Evolutionary conservation across 176 grass and related monocot genomes (phyloP), one percentile per base, ranked within the genome.

Genomic region (Bonia amplexicaulis): DNA sequence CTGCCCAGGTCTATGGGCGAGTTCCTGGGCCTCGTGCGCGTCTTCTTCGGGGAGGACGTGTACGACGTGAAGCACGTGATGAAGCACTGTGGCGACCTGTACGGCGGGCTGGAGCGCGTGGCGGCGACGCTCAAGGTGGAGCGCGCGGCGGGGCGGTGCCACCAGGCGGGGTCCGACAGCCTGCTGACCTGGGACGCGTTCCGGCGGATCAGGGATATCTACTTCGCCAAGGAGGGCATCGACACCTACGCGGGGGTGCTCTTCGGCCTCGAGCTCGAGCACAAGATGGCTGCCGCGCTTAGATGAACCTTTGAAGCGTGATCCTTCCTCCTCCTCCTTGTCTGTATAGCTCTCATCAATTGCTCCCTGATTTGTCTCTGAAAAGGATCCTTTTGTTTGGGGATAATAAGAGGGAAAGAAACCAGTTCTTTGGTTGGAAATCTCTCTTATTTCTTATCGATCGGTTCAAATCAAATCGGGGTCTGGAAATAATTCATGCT

Each of bases 81-180:
- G 37, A 17, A 12, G 5, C 23, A 23, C 84, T 94, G 92, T 49
- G 69, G 46, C 10, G 85, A 42, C 17, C 81, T 97, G 14, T 86
- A 71, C 48, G 95, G 95, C 2, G 95, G 95, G 0, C 81, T 97
- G 6, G 95, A 99, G 42, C 74, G 84, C 20, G 81, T 91, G 1
- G 92, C 92, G 8, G 86, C 39, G 7, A n/a, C 78, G 3, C 87
- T 99, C 13, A 29, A 54, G 25, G 91, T 94, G 5, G 47, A 69
- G 14, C 96, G 93, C 58, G 90, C 74, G 0, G 86, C 89, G 0
- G 96, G 96, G 0, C 3, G 75, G 39, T 76, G 91, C 11, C 96
- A 99, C 83, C 96, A 99, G 88, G 96, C 96, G 0, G 96, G 86
- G 0, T 99, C 96, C 0, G 96, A 99, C 77, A 92, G 91, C 81